Percentiles rank a stretch among this genome's conserved stretches.
These are phyloP conservation scores for Vitellaria paradoxa DNA, from an alignment of 179 eudicot genomes.

Conservation along the genomic window DNA sequence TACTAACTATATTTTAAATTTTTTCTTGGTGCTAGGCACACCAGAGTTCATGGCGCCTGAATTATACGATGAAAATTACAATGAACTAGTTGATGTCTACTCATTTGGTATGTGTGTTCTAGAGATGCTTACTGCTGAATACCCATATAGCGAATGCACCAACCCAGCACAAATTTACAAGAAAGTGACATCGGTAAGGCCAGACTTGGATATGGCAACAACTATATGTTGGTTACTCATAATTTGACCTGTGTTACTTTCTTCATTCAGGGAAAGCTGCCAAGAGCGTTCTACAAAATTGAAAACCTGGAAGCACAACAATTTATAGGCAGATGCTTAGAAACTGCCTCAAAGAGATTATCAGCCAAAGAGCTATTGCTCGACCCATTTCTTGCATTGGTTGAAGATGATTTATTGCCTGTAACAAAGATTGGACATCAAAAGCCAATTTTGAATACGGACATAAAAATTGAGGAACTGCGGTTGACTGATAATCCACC, in stretches of 20 bases:
- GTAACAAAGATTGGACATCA: constrained; percentile 25
- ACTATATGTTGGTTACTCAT: not conserved
- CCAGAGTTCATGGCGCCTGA: constrained; percentile 38
- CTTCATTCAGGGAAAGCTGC: constrained; percentile 55
- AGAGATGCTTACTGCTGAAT: constrained; percentile 31
- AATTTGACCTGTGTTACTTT: constrained; percentile 14
- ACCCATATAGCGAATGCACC: constrained; percentile 32
- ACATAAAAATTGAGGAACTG: constrained; percentile 27
- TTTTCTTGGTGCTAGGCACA: constrained; percentile 21
- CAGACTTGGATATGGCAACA: not conserved
- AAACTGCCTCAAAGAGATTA: constrained; percentile 49
- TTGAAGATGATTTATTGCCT: constrained; percentile 18
- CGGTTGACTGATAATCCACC: constrained; percentile 32
- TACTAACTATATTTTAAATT: not conserved
- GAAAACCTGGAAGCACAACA: constrained; percentile 43
- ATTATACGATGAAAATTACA: constrained; percentile 28
- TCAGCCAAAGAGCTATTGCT: constrained; percentile 51
- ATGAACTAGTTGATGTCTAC: constrained; percentile 32
- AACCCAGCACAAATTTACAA: constrained; percentile 35
- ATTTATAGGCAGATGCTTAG: constrained; percentile 57
- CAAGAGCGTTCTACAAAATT: constrained; percentile 48
- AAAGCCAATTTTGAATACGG: constrained; percentile 40
- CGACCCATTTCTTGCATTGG: constrained; percentile 50
- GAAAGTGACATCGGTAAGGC: constrained; percentile 32
- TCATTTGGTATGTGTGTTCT: constrained; percentile 33